Conservation (phyloP, 257 asterid species). For the Marsdenia floribunda region DNA sequence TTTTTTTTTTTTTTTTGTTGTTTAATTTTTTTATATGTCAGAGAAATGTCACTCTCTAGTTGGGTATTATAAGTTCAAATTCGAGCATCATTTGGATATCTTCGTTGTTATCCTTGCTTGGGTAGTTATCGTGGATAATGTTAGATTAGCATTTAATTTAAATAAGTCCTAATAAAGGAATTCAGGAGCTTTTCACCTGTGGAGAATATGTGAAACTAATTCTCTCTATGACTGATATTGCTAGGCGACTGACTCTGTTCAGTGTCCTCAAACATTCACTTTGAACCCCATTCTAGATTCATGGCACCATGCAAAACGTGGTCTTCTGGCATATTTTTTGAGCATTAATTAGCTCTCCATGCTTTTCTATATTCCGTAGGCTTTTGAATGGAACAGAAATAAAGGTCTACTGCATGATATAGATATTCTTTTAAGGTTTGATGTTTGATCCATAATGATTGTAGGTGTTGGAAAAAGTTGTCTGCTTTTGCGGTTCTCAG, state of each 20-base stretch:
- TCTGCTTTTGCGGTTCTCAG: slow-evolving; percentile 37
- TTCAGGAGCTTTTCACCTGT: not conserved
- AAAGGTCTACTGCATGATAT: not conserved
- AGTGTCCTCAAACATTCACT: too few species aligned
- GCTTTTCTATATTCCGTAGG: not conserved
- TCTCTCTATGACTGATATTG: not conserved
- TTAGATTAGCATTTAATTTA: not conserved
- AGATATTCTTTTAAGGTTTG: slow-evolving; percentile 2
- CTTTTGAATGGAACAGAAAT: not conserved
- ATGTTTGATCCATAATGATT: slow-evolving; percentile 9
- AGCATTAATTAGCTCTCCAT: not conserved
- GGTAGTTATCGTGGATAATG: not conserved
- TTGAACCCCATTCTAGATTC: not conserved
- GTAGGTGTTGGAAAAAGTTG: slow-evolving; percentile 44
- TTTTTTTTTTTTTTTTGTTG: not conserved
- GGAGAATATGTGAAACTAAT: not conserved
- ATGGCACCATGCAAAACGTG: not conserved
- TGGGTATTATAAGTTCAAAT: not conserved
- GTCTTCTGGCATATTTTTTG: not conserved
- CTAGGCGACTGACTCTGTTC: not conserved
- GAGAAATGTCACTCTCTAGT: not conserved
- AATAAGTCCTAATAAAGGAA: not conserved
- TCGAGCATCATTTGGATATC: not conserved
- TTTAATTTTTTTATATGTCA: not conserved
- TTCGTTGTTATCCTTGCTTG: too few species aligned